A percentile compares a stretch with the other conserved stretches of the same genome.
These are phyloP conservation scores for Debaryomycetaceae sp. DNA, from an alignment of 1,139 yeast genomes.

Conservation along the genomic window DNA sequence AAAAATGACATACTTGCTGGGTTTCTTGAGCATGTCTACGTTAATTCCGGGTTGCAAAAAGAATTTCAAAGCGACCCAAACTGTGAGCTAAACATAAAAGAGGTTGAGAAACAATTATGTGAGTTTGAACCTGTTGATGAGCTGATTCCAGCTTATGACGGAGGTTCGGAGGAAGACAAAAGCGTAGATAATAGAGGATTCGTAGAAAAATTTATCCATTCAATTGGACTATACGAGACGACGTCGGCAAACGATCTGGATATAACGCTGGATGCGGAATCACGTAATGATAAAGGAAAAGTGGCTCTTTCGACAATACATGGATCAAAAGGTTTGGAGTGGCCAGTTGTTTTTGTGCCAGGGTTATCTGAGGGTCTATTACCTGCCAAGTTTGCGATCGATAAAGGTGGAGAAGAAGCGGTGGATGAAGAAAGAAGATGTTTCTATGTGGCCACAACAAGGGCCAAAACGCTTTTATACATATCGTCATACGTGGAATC, in stretches of 20 bases:
- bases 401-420: slow-evolving; percentile 29
- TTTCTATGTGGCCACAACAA: slow-evolving; percentile 81
- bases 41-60: slow-evolving; percentile 26
- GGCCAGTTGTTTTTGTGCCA: slow-evolving; percentile 89
- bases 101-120: slow-evolving; percentile 41
- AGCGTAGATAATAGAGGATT: slow-evolving; percentile 24
- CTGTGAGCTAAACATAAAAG: slow-evolving; percentile 34
- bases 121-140: slow-evolving; percentile 50
- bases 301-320: slow-evolving; percentile 72
- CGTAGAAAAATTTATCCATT: slow-evolving; percentile 52
- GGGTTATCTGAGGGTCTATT: slow-evolving; percentile 58
- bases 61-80: slow-evolving; percentile 26
- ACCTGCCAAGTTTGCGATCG: slow-evolving; percentile 47
- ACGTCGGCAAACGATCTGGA: slow-evolving; percentile 4
- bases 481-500: slow-evolving; percentile 32
- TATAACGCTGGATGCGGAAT: slow-evolving; percentile 5
- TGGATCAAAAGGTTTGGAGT: slow-evolving; percentile 89
- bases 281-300: slow-evolving; percentile 14
- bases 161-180: slow-evolving; percentile 16
- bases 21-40: slow-evolving; percentile 25
- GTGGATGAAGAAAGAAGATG: slow-evolving; percentile 78
- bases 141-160: slow-evolving; percentile 44
- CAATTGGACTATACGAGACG: slow-evolving; percentile 55
- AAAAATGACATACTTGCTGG: slow-evolving; percentile 7
- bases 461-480: slow-evolving; percentile 57